Evolutionary conservation across 2,329 filamentous ascomycete genomes (phyloP).

Genomic region (Tolypocladium paradoxum): DNA sequence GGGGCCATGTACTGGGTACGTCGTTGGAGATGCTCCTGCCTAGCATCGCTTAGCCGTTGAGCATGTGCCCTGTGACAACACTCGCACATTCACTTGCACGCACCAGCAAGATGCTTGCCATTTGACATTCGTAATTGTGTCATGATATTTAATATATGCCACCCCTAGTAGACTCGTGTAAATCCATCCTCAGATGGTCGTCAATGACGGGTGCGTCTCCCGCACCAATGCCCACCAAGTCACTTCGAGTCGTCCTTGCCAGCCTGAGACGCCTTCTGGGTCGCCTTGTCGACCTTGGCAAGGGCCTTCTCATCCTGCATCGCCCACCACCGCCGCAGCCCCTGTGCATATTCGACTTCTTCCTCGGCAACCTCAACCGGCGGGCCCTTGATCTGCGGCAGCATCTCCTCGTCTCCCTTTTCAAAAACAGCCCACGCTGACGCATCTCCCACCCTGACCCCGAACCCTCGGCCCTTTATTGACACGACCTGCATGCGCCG

Average conservation of each 20-base stretch:
- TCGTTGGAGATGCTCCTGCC: not conserved
- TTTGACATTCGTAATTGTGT: not conserved
- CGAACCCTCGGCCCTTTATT: slow-evolving; percentile 43
- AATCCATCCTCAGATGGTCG: not conserved
- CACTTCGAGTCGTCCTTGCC: slow-evolving; percentile 16
- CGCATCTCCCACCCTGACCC: slow-evolving; percentile 39
- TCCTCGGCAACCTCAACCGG: slow-evolving; percentile 43
- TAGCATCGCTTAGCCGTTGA: not conserved
- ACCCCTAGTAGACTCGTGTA: not conserved
- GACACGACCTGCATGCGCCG: slow-evolving; percentile 44
- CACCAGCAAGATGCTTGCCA: not conserved
- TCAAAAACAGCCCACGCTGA: slow-evolving; percentile 56
- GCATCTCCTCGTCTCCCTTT: slow-evolving; percentile 22
- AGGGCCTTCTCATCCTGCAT: slow-evolving; percentile 34
- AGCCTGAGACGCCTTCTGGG: slow-evolving; percentile 18
- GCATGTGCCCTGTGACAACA: not conserved
- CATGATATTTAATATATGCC: not conserved
- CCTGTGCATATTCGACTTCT: slow-evolving; percentile 38
- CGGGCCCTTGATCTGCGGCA: slow-evolving; percentile 46
- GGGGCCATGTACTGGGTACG: not conserved
- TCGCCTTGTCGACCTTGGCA: slow-evolving; percentile 39
- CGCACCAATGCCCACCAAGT: not conserved
- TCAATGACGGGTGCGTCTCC: not conserved
- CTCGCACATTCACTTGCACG: not conserved
- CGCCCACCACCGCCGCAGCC: slow-evolving; percentile 38